Evolutionary conservation across 352 stramenopile species (phyloP).

Genomic region (Plasmopara viticola): DNA sequence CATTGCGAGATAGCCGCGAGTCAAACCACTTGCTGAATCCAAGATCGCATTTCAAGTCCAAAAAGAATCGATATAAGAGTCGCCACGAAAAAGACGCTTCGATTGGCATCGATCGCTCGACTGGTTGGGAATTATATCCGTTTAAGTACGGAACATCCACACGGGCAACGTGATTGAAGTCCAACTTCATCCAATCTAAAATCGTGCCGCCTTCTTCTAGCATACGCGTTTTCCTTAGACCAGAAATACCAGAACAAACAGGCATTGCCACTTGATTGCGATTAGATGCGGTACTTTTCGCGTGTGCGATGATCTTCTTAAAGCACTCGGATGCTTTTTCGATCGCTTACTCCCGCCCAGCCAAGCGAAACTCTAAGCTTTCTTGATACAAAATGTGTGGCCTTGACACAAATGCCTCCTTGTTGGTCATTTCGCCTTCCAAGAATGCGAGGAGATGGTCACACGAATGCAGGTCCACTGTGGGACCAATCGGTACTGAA

Average conservation of each 20-base stretch:
- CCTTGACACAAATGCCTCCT: conserved; percentile 1
- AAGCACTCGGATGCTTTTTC: conserved; percentile 9
- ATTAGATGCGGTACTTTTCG: conserved; percentile 9
- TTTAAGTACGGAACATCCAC: conserved; percentile 22
- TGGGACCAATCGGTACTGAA: too few species aligned
- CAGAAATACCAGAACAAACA: conserved; percentile 32
- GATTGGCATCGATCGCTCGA: conserved; percentile 4
- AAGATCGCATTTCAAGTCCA: too few species aligned
- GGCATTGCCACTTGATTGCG: conserved; percentile 12
- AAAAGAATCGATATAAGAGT: too few species aligned
- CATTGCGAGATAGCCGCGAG: too few species aligned
- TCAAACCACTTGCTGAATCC: too few species aligned
- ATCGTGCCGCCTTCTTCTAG: conserved; percentile 27
- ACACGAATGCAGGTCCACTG: conserved; percentile 18
- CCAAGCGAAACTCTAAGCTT: conserved; percentile 13
- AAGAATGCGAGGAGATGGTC: conserved; percentile 16
- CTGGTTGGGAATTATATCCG: conserved; percentile 11
- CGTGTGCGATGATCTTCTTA: conserved; percentile 2
- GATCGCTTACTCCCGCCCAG: too few species aligned
- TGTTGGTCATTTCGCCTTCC: conserved; percentile 17
- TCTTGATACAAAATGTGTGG: conserved; percentile 7
- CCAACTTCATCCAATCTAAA: conserved; percentile 18
- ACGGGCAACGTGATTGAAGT: conserved; percentile 14
- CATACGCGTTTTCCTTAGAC: conserved; percentile 31
- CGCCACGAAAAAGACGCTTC: background rate